phyloP scores from a whole-genome alignment of 768 basidiomycete species.

The Candolleomyces efflorescens region DNA sequence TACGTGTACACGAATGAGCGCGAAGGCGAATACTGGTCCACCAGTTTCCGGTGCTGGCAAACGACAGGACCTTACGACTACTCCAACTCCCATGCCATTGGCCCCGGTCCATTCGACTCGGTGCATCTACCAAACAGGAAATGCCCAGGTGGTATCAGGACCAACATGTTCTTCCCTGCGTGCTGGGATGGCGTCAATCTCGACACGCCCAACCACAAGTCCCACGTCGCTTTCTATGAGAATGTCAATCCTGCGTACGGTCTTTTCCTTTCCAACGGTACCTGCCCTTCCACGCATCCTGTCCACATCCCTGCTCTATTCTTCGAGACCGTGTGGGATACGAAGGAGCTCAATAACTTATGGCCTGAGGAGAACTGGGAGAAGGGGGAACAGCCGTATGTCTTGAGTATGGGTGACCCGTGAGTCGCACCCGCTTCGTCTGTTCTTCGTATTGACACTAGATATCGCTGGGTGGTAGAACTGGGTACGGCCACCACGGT shows the following conservation, averaged over 20 bases:
- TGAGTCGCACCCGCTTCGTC: too few species aligned
- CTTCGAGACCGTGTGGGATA: conserved; percentile 3
- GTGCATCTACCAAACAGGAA: background rate
- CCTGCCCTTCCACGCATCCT: background rate
- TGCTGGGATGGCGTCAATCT: conserved; percentile 8
- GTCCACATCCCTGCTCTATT: background rate
- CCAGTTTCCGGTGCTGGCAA: conserved; percentile 3
- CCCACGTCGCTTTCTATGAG: background rate
- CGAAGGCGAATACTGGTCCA: background rate
- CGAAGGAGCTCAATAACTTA: conserved; percentile 1
- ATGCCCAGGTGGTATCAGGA: conserved; percentile 3
- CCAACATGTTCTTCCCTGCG: conserved; percentile 7
- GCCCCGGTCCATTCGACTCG: background rate
- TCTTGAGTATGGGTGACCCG: conserved; percentile 3
- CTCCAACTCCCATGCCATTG: background rate
- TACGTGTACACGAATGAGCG: background rate
- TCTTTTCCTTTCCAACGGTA: background rate
- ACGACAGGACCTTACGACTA: conserved; percentile 1
- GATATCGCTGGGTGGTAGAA: background rate
- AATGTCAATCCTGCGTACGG: background rate
- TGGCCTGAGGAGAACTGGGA: background rate
- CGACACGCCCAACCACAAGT: conserved; percentile 7
- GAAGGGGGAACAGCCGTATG: background rate
- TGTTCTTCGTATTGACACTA: too few species aligned
- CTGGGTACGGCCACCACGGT: conserved; percentile 1